Conservation (phyloP, 805 yeast genomes). For the Candida maesae region DNA sequence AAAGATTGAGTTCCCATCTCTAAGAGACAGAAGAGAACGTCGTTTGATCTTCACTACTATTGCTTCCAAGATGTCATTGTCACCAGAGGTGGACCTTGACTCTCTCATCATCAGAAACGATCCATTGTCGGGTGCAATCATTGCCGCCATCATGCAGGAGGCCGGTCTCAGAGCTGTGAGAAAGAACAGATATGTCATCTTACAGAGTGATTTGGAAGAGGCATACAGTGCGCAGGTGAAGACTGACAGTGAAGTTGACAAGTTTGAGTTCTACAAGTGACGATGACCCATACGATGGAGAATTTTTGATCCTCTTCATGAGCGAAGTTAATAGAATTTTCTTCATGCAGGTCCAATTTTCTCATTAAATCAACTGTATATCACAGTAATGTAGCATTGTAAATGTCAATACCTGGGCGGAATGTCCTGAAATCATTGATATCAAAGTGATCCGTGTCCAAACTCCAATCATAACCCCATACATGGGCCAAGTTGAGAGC, state of each 20-base stretch:
- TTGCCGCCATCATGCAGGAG: conserved; percentile 99
- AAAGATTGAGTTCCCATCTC: conserved; percentile 94
- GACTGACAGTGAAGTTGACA: conserved; percentile 91
- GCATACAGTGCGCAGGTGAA: conserved; percentile 97
- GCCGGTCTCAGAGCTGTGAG: conserved; percentile 99
- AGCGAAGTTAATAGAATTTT: too few relatives aligned
- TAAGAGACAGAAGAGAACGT: conserved; percentile 96
- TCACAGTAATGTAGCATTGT: conserved; percentile 33
- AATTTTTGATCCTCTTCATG: too few relatives aligned
- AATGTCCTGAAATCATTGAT: conserved; percentile 41
- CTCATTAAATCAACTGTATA: neutral
- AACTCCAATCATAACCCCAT: conserved; percentile 44
- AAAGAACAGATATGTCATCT: conserved; percentile 93
- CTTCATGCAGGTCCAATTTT: too few relatives aligned
- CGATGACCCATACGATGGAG: too few relatives aligned
- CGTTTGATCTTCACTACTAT: conserved; percentile 93
- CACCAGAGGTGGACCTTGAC: conserved; percentile 97
- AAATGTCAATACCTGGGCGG: conserved; percentile 62
- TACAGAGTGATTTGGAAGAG: conserved; percentile 95
- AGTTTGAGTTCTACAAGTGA: conserved; percentile 93
- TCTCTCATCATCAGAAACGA: conserved; percentile 93
- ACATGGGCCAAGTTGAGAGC: conserved; percentile 17
- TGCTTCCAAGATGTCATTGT: conserved; percentile 95
- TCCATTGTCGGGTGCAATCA: conserved; percentile 94
- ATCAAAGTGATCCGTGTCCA: conserved; percentile 76